A percentile compares a stretch with the other conserved stretches of the same genome.
phyloP scores from a whole-genome alignment of 345 rosid genomes.

The Bruguiera parviflora region DNA sequence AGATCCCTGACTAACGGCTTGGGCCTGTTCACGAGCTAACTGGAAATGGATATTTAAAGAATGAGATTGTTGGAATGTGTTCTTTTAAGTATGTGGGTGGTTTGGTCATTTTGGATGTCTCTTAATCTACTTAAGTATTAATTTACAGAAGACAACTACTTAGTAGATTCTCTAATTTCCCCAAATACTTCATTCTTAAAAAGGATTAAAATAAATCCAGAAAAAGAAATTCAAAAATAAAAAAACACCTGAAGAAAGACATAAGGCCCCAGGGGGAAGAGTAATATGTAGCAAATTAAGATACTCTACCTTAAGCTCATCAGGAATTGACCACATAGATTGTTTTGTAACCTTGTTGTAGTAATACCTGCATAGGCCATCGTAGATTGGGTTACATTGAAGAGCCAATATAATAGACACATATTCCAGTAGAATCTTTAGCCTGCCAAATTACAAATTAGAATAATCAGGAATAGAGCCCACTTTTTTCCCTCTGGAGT shows the following conservation, averaged over 20 bases:
- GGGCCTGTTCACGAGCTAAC: conserved; percentile 96
- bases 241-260: conserved; percentile 1
- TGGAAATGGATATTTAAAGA: conserved; percentile 35
- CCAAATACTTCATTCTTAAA: no score
- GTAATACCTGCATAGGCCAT: conserved; percentile 61
- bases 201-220: no score
- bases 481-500: conserved; percentile 87
- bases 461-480: conserved; percentile 8
- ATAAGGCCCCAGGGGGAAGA: conserved; percentile 8
- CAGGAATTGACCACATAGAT: conserved; percentile 96
- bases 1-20: conserved; percentile 43
- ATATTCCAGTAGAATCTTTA: neutral
- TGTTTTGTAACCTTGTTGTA: conserved; percentile 90
- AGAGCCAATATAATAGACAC: neutral
- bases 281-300: conserved; percentile 9
- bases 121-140: no score
- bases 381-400: neutral
- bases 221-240: no score
- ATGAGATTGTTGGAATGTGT: conserved; percentile 8
- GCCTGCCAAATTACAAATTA: neutral
- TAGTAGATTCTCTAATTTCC: no score
- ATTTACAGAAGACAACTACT: no score
- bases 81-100: no score
- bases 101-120: no score
- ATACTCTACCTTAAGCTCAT: conserved; percentile 73